Conservation (phyloP, 345 rosid species). For the Camelina sativa region DNA sequence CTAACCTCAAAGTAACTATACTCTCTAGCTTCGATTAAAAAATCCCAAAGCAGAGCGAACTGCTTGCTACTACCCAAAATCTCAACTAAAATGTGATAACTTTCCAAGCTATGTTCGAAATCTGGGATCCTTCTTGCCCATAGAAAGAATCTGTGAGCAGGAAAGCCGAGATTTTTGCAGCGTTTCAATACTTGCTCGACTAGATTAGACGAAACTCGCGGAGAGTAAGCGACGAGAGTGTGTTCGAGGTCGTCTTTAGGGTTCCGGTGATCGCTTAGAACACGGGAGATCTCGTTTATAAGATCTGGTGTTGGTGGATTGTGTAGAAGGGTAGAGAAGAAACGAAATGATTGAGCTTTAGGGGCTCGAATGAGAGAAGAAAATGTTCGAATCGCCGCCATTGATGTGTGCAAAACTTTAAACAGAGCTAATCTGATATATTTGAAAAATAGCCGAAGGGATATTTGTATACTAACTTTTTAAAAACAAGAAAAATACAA, state of each 20-base stretch:
- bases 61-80: slow-evolving; percentile 66
- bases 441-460: not conserved
- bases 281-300: slow-evolving; percentile 73
- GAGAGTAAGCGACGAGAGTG: slow-evolving; percentile 55
- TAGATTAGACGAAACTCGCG: slow-evolving; percentile 56
- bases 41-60: slow-evolving; percentile 84
- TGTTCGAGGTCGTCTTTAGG: slow-evolving; percentile 77
- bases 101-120: slow-evolving; percentile 60
- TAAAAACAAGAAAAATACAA: no score
- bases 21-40: slow-evolving; percentile 68
- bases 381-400: slow-evolving; percentile 54
- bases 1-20: slow-evolving; percentile 46
- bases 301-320: slow-evolving; percentile 48
- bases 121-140: slow-evolving; percentile 77
- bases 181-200: slow-evolving; percentile 85
- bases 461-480: not conserved
- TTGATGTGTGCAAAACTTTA: not conserved
- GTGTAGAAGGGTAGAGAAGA: slow-evolving; percentile 38
- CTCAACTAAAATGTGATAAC: slow-evolving; percentile 73
- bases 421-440: slow-evolving; percentile 1
- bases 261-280: slow-evolving; percentile 73
- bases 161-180: slow-evolving; percentile 76
- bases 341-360: slow-evolving; percentile 24
- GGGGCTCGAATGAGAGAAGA: slow-evolving; percentile 38
- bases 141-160: slow-evolving; percentile 80